Evolutionary conservation across 2,329 filamentous ascomycete genomes (phyloP).

Genomic region (Nothophoma quercina): DNA sequence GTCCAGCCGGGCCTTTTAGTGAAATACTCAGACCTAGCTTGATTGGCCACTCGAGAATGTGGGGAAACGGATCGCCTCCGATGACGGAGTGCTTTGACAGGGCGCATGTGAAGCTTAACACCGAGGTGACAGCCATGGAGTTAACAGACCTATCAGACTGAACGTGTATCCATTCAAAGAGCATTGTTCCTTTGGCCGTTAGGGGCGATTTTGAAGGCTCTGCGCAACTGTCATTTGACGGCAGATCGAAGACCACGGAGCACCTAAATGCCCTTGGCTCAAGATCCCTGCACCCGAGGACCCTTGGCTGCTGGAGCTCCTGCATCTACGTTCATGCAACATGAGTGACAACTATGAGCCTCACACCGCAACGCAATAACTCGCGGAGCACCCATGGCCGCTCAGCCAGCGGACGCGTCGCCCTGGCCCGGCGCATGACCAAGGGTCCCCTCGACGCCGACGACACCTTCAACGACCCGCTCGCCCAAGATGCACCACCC

Average conservation of each 20-base stretch:
- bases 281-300: too few relatives aligned
- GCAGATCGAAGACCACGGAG: too few relatives aligned
- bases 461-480: constrained; percentile 12
- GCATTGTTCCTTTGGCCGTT: too few relatives aligned
- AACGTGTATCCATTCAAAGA: too few relatives aligned
- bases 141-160: too few relatives aligned
- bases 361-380: constrained; percentile 18
- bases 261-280: too few relatives aligned
- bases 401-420: constrained; percentile 52
- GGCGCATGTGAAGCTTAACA: neutral
- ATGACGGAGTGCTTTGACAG: neutral
- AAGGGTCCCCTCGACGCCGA: constrained; percentile 75
- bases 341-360: constrained; percentile 27
- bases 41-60: neutral
- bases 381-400: constrained; percentile 44
- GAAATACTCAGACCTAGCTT: neutral
- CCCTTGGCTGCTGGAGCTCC: too few relatives aligned
- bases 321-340: too few relatives aligned
- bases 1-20: constrained; percentile 1
- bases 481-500: neutral
- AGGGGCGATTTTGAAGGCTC: too few relatives aligned
- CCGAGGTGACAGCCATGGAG: neutral
- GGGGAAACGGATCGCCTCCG: constrained; percentile 4
- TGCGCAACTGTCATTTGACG: too few relatives aligned
- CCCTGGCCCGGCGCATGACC: constrained; percentile 73